phyloP scores from a whole-genome alignment of 352 stramenopile species.

The Phytophthora uliginosa region DNA sequence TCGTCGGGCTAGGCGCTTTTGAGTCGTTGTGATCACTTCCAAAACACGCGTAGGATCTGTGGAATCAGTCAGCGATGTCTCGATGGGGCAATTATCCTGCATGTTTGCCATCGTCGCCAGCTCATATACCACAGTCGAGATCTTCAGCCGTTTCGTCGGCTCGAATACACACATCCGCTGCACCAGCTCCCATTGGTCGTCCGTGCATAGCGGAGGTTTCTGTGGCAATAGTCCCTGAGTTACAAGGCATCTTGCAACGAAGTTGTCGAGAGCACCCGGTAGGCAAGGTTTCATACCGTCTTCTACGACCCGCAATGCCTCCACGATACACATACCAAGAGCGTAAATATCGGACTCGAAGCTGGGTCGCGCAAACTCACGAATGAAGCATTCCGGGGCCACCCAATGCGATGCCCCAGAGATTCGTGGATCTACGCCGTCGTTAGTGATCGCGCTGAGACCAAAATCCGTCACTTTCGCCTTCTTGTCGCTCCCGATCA shows the following conservation, averaged over 20 bases:
- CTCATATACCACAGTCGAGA: neutral
- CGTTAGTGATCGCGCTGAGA: slow-evolving; percentile 3
- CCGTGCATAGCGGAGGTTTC: neutral
- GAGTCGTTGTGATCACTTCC: no score
- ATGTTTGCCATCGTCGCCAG: neutral
- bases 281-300: neutral
- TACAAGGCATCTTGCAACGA: neutral
- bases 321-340: slow-evolving; percentile 10
- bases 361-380: neutral
- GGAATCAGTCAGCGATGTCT: neutral
- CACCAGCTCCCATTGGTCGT: neutral
- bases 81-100: neutral
- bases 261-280: neutral
- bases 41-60: neutral
- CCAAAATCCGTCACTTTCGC: slow-evolving; percentile 29
- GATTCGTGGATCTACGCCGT: neutral
- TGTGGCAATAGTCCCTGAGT: neutral
- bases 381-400: neutral
- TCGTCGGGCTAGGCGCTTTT: no score
- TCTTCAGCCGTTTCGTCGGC: neutral
- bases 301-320: neutral
- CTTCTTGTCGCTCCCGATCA: slow-evolving; percentile 19
- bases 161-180: slow-evolving; percentile 7
- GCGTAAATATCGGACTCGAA: slow-evolving; percentile 6
- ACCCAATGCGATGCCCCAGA: slow-evolving; percentile 4